These are phyloP conservation scores for Penicillium malachiteum DNA, from an alignment of 495 filamentous ascomycete species.

Conservation along the genomic window DNA sequence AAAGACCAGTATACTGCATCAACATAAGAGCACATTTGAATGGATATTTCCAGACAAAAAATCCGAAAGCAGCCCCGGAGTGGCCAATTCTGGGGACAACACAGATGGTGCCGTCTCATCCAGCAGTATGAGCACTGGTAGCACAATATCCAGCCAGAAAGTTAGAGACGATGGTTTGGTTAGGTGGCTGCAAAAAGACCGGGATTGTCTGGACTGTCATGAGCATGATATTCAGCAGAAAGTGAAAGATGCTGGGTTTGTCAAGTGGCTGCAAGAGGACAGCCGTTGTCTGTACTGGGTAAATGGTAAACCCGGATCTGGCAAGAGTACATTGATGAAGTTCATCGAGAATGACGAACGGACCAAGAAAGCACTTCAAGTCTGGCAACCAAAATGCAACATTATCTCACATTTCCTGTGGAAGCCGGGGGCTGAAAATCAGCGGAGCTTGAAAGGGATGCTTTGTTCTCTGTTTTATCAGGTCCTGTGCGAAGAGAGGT, in stretches of 20 bases:
- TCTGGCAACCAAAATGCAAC: not conserved
- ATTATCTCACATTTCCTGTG: slow-evolving; percentile 2
- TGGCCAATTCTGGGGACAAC: not conserved
- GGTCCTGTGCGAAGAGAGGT: slow-evolving; percentile 1
- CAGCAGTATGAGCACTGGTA: not conserved
- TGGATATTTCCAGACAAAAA: slow-evolving; percentile 3
- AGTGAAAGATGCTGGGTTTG: too few species aligned
- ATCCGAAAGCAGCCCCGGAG: not conserved
- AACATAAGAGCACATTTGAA: not conserved
- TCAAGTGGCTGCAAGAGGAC: too few species aligned
- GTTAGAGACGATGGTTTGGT: not conserved
- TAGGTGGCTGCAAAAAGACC: not conserved
- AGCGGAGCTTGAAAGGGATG: slow-evolving; percentile 1
- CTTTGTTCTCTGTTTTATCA: slow-evolving; percentile 2
- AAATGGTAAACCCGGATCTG: slow-evolving; percentile 4
- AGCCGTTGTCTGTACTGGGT: slow-evolving; percentile 6
- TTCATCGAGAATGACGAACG: not conserved
- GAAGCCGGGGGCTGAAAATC: slow-evolving; percentile 1
- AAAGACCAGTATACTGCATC: slow-evolving; percentile 1
- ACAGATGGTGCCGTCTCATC: not conserved
- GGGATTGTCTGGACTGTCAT: too few species aligned
- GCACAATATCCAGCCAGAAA: not conserved
- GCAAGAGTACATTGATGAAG: slow-evolving; percentile 6
- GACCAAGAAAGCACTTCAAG: not conserved
- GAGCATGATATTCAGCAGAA: too few species aligned